Base-by-base conservation (phyloP, 306 rosid species). In the Chamaecrista fasciculata region DNA sequence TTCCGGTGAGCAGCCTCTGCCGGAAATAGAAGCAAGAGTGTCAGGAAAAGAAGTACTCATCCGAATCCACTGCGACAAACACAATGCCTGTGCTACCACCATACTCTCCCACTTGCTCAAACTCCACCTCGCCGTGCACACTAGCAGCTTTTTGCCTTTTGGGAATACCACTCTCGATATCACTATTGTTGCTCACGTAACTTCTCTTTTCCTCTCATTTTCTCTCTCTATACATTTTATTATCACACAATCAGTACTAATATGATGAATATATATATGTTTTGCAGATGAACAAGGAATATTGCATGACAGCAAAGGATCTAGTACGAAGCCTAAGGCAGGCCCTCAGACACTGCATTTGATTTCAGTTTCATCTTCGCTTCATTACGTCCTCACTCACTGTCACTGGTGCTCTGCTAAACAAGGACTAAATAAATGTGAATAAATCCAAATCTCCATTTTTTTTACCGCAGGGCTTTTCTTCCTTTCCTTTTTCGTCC, bases 111-210 rank as follows among this genome's bases (percentile, higher is more conserved):
- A 80, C 60, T 61, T 88, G 14, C 86, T 90, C 75, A 85, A 72
- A 31, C 89, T 78, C 53, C 36, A 78, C 25, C 87, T 93, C 61
- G 76, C 73, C 10, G 76, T 90, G 37, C 71, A 85, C 4, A 80
- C 81, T 44, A 86, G 84, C 85, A 81, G 78, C 74, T 72, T 70
- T 73, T 71, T 90, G 49, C 89, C 92, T 11, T 88, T 90, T 67
- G 96, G 90, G 8, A 70, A 67, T 50, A 73, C 86, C 62, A 88
- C 86, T 28, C 53, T 82, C 29, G 87, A 83, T 50, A 69, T 90
- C 8, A 88, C 98, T 49, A 72, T 93, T 67, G 61, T 88, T 76
- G 88, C 96, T 69, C 75, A 80, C 97, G 98, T 90, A 76, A n/a
- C n/a, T n/a, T n/a, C n/a, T n/a, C n/a, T n/a, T n/a, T n/a, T n/a